Percentiles rank a stretch among this genome's conserved stretches.
Conservation (phyloP, 345 rosid genomes). For the Citrus mangshanensis region DNA sequence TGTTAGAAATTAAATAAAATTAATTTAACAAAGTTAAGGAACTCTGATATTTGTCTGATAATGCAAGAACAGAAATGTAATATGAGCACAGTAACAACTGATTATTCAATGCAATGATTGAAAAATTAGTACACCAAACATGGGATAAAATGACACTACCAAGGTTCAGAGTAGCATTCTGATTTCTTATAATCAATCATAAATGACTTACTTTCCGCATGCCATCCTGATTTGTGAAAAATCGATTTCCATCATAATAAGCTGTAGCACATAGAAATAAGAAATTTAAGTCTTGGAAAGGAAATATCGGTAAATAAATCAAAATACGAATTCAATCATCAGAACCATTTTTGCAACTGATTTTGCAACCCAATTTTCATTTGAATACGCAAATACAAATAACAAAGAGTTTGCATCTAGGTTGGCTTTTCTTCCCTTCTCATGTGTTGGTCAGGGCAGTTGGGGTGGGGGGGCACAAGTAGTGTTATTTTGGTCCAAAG, state of each 20-base stretch:
- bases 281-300: neutral
- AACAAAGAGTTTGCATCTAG: neutral
- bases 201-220: conserved; percentile 72
- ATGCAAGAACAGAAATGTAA: neutral
- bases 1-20: conserved; percentile 54
- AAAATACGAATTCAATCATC: neutral
- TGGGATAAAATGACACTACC: neutral
- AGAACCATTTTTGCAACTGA: neutral
- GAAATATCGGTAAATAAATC: neutral
- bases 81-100: neutral
- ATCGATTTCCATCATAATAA: conserved; percentile 69
- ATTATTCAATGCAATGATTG: neutral
- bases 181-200: conserved; percentile 10
- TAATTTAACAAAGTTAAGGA: conserved; percentile 19
- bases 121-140: conserved; percentile 1
- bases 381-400: neutral
- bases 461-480: neutral
- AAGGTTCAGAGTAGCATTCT: conserved; percentile 4
- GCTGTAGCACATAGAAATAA: conserved; percentile 41
- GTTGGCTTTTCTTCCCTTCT: neutral
- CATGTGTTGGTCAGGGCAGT: neutral
- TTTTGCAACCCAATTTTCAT: neutral
- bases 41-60: conserved; percentile 1
- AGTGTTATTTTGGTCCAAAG: neutral
- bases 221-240: conserved; percentile 62